Evolutionary conservation across 164 flowering plant genomes (phyloP).

Genomic region (Buxus sempervirens): DNA sequence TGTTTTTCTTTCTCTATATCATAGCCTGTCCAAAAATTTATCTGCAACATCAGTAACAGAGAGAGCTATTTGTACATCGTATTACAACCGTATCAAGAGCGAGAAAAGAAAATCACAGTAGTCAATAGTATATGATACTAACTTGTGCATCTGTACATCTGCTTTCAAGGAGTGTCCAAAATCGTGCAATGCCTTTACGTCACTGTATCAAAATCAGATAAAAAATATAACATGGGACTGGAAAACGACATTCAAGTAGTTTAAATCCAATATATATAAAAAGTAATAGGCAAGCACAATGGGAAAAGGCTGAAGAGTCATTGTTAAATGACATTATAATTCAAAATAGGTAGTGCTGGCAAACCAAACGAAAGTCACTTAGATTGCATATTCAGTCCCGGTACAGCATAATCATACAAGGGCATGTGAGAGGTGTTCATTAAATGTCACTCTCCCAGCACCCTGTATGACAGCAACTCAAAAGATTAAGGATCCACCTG

Average conservation of each 20-base stretch:
- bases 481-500: no score
- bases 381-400: no score
- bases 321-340: no score
- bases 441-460: no score
- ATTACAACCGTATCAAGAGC: not conserved
- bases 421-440: no score
- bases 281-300: not conserved
- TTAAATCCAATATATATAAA: not conserved
- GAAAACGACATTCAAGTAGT: not conserved
- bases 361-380: no score
- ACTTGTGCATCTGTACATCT: slow-evolving; percentile 1
- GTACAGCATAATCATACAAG: no score
- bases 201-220: not conserved
- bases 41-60: not conserved
- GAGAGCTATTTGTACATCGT: not conserved
- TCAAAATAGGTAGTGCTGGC: no score
- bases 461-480: no score
- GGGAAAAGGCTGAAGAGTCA: no score
- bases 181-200: slow-evolving; percentile 1
- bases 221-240: not conserved
- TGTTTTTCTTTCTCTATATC: not conserved
- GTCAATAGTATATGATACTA: slow-evolving; percentile 4
- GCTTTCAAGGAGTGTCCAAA: slow-evolving; percentile 5
- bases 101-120: not conserved
- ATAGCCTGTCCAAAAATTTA: not conserved